Conservation (phyloP, 2,329 filamentous ascomycete genomes). For the Proliferodiscus dingleyae region DNA sequence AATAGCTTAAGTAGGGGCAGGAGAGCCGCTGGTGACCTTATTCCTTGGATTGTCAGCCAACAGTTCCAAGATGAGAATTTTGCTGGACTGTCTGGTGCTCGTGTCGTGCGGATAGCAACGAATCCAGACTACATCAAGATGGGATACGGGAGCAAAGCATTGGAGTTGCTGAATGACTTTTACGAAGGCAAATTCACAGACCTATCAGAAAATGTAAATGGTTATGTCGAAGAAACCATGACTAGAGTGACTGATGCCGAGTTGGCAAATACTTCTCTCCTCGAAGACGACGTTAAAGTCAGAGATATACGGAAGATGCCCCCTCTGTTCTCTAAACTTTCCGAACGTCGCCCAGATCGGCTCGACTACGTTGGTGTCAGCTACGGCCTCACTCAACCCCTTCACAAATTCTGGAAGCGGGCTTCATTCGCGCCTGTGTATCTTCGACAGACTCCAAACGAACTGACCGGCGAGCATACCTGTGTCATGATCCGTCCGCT, state of each 20-base stretch:
- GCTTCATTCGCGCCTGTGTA: conserved; percentile 85
- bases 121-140: conserved; percentile 89
- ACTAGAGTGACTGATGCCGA: conserved; percentile 78
- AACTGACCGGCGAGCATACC: conserved; percentile 94
- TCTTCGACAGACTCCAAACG: conserved; percentile 89
- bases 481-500: conserved; percentile 94
- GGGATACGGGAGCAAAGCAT: conserved; percentile 88
- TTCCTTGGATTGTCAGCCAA: conserved; percentile 95
- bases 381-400: conserved; percentile 78
- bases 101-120: conserved; percentile 90
- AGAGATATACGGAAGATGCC: conserved; percentile 90
- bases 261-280: conserved; percentile 67
- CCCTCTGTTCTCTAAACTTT: conserved; percentile 82
- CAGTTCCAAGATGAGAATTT: conserved; percentile 99
- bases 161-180: conserved; percentile 84
- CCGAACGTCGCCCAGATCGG: conserved; percentile 71
- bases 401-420: conserved; percentile 98
- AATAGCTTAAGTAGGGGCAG: conserved; percentile 86
- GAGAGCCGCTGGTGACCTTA: conserved; percentile 84
- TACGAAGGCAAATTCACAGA: conserved; percentile 90
- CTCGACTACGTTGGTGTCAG: conserved; percentile 95
- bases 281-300: conserved; percentile 84
- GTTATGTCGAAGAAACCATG: conserved; percentile 54
- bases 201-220: conserved; percentile 65
- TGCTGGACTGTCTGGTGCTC: conserved; percentile 83